Evolutionary conservation across 371 early-diverging fungal species (phyloP).

Genomic region (Blakeslea trispora): DNA sequence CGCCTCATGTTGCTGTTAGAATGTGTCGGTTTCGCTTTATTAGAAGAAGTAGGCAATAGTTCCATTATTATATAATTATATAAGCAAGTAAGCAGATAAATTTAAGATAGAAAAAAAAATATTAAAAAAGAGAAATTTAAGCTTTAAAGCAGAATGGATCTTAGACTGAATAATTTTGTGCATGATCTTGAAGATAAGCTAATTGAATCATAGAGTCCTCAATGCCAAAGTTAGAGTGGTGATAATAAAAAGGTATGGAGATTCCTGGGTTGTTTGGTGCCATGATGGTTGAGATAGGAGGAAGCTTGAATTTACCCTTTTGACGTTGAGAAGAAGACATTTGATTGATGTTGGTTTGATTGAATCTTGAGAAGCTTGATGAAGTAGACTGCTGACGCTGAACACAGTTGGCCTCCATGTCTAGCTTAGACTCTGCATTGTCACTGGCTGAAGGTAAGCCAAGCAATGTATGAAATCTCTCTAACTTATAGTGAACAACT

Average conservation of each 20-base stretch:
- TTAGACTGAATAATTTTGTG: slow-evolving; percentile 4
- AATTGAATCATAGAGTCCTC: slow-evolving; percentile 24
- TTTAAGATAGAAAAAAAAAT: not conserved
- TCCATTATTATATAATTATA: slow-evolving; percentile 9
- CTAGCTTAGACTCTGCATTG: no score
- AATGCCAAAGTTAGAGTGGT: slow-evolving; percentile 35
- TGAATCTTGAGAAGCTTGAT: not conserved
- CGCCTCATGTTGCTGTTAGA: slow-evolving; percentile 5
- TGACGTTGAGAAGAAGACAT: not conserved
- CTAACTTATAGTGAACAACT: not conserved
- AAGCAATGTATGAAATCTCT: not conserved
- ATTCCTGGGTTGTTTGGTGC: slow-evolving; percentile 6
- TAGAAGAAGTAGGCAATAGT: slow-evolving; percentile 12
- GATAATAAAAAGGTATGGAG: slow-evolving; percentile 29
- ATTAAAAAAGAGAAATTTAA: not conserved
- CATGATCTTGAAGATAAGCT: slow-evolving; percentile 1
- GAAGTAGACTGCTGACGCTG: not conserved
- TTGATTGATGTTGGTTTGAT: not conserved
- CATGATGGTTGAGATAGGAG: slow-evolving; percentile 20
- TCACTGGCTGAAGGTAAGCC: no score
- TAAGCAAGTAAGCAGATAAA: no score
- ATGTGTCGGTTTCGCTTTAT: not conserved
- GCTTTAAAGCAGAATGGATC: slow-evolving; percentile 5
- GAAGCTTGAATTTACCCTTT: slow-evolving; percentile 7
- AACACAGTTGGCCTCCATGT: no score